Evolutionary conservation across 2,329 filamentous ascomycete genomes (phyloP).

Genomic region (Fusarium nygamai): DNA sequence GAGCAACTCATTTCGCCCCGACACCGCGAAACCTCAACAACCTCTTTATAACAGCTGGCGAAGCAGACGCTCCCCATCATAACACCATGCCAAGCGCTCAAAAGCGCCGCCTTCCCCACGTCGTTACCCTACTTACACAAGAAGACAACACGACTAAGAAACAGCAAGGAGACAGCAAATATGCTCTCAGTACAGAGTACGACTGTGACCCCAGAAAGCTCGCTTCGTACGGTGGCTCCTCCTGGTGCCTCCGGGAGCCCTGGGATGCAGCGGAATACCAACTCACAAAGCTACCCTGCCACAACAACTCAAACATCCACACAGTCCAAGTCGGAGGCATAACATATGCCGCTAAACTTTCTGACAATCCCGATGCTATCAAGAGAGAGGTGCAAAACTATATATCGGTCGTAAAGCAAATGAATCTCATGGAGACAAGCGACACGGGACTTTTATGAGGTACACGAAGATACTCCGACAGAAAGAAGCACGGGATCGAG

Average conservation of each 20-base stretch:
- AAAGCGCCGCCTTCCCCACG: not conserved
- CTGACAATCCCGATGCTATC: not conserved
- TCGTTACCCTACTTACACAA: not conserved
- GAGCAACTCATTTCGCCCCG: not conserved
- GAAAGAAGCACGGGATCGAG: not conserved
- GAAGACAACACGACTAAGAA: not conserved
- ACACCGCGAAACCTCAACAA: no score
- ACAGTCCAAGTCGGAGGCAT: not conserved
- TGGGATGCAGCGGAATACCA: not conserved
- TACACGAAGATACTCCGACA: not conserved
- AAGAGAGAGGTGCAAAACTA: conserved; percentile 2
- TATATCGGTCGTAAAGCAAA: not conserved
- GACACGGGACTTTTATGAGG: not conserved
- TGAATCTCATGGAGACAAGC: not conserved
- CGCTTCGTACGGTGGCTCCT: not conserved
- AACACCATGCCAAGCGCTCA: not conserved
- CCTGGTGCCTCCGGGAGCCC: not conserved
- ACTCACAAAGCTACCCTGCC: not conserved
- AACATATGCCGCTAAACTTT: conserved; percentile 5
- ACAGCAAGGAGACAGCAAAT: not conserved
- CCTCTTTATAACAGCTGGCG: not conserved
- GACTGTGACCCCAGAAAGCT: not conserved
- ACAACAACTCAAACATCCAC: not conserved
- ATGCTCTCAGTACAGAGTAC: not conserved
- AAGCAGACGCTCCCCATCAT: not conserved